A percentile compares a stretch with the other conserved stretches of the same genome.
Conservation (phyloP, 164 flowering plant genomes). For the Magnolia sinica region DNA sequence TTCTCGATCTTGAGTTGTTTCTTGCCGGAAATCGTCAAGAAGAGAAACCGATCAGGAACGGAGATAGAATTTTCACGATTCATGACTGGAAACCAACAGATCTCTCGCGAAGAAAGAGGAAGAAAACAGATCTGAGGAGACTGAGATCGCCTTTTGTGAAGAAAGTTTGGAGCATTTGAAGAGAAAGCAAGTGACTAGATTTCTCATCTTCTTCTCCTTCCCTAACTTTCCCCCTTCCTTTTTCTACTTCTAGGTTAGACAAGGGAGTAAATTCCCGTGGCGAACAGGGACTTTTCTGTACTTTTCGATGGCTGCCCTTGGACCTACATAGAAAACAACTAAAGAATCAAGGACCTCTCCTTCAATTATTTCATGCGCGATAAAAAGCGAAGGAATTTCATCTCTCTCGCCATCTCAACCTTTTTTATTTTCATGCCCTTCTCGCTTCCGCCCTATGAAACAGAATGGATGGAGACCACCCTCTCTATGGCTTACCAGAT, state of each 20-base stretch:
- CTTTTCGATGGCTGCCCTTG: not conserved
- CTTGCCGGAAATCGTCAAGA: not conserved
- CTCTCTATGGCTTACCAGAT: conserved; percentile 7
- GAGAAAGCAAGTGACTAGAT: not conserved
- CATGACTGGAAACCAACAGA: conserved; percentile 9
- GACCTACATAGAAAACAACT: not conserved
- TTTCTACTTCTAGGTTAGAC: not conserved
- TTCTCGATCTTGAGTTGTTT: conserved; percentile 2
- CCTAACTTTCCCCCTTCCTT: not conserved
- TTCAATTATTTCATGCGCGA: not conserved
- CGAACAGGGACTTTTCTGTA: not conserved
- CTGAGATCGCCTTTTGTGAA: not conserved
- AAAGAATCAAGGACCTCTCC: not conserved
- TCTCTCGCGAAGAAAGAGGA: not conserved
- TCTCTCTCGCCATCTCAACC: not conserved
- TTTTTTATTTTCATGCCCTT: conserved; percentile 2
- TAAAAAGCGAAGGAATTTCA: not conserved
- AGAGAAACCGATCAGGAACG: not conserved
- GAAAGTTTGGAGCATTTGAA: not conserved
- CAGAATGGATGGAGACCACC: not conserved
- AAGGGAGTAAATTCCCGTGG: not conserved
- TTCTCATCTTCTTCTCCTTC: not conserved
- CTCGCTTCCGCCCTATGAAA: not conserved
- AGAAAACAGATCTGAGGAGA: not conserved
- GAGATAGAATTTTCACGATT: not conserved